Evolutionary conservation across 2,329 filamentous ascomycete species (phyloP).

Genomic region (Fusarium penzigii): DNA sequence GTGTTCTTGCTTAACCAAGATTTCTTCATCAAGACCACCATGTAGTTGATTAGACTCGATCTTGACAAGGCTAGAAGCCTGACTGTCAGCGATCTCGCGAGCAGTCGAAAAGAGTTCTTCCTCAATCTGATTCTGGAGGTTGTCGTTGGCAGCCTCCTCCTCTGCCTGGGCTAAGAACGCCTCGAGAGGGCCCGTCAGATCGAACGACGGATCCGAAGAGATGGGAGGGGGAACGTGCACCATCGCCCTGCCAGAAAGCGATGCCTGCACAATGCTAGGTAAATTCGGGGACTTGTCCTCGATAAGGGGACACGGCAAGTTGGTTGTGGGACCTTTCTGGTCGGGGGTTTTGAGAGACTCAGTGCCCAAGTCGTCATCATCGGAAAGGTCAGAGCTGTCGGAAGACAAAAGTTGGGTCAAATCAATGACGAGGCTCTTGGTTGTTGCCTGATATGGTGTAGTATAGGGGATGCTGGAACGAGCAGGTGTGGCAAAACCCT

Average conservation of each 20-base stretch:
- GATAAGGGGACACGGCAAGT: no score
- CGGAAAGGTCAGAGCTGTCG: slow-evolving; percentile 15
- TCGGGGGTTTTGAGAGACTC: no score
- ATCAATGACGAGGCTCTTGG: slow-evolving; percentile 6
- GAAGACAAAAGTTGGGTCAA: slow-evolving; percentile 10
- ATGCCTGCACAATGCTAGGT: neutral
- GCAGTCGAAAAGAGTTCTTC: slow-evolving; percentile 5
- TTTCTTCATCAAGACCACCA: neutral
- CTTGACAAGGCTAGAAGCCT: slow-evolving; percentile 1
- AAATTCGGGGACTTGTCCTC: neutral
- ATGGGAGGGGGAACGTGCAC: neutral
- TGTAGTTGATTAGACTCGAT: slow-evolving; percentile 2
- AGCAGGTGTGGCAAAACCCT: neutral
- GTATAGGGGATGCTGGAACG: neutral
- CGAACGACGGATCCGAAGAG: neutral
- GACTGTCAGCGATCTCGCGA: slow-evolving; percentile 1
- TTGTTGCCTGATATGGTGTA: neutral
- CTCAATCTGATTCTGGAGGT: neutral
- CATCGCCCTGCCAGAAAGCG: neutral
- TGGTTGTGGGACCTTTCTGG: no score
- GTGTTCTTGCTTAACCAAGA: neutral
- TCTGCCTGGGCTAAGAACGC: neutral
- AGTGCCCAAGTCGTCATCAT: slow-evolving; percentile 1
- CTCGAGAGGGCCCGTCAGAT: neutral
- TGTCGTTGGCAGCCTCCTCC: neutral